Evolutionary conservation across 306 rosid species (phyloP).

Genomic region (Argentina anserina): DNA sequence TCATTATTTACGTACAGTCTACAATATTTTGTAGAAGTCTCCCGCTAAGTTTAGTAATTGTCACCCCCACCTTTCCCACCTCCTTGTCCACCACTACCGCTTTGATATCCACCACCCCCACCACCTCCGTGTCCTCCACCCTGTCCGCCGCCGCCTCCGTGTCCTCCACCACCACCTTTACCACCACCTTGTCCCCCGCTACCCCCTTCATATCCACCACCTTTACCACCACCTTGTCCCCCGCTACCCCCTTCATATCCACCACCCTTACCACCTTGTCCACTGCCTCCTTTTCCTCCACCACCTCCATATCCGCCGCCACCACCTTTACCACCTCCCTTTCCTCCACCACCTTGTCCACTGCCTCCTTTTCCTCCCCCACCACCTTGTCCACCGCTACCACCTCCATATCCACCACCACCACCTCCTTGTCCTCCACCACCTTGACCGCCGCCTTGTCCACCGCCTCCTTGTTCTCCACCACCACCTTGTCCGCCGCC

Average conservation of each 20-base stretch:
- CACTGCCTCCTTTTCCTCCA: background rate
- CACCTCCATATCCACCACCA: background rate
- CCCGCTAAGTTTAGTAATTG: background rate
- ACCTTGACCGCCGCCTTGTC: background rate
- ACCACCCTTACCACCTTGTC: background rate
- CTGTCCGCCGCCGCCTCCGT: background rate
- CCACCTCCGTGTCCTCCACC: background rate
- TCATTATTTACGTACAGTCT: background rate
- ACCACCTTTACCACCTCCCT: background rate
- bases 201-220: background rate
- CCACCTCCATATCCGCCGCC: background rate
- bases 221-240: background rate
- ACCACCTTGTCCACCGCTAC: background rate
- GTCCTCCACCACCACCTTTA: background rate
- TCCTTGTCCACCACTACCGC: background rate
- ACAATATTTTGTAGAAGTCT: background rate
- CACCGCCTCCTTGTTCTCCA: background rate
- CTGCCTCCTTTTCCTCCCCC: background rate
- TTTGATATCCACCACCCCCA: background rate
- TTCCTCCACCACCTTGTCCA: background rate
- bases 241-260: background rate
- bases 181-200: background rate
- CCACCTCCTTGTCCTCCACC: background rate
- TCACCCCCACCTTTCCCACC: background rate
- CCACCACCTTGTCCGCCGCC: background rate